phyloP scores from a whole-genome alignment of 1,284 basidiomycete genomes.

The Boletus nobilissimus region DNA sequence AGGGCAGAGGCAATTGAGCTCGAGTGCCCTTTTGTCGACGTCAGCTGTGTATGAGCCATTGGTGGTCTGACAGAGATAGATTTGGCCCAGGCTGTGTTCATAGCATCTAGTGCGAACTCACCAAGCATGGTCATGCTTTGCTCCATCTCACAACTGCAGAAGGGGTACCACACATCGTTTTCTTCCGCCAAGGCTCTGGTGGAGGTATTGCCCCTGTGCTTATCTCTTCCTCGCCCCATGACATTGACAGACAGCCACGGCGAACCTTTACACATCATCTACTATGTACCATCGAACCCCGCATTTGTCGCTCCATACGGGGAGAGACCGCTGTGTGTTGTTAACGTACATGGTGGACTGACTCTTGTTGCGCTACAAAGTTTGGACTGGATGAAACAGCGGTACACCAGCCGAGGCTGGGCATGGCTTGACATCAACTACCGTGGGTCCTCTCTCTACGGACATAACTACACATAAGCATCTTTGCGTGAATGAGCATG shows the following conservation, averaged over 20 bases:
- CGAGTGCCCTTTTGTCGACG: conserved; percentile 11
- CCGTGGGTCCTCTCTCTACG: conserved; percentile 11
- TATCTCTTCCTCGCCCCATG: conserved; percentile 7
- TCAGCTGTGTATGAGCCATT: conserved; percentile 8
- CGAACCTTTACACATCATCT: conserved; percentile 10
- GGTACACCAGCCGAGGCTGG: conserved; percentile 17
- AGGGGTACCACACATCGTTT: neutral
- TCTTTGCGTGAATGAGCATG: neutral
- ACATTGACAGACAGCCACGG: neutral
- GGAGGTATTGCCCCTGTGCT: neutral
- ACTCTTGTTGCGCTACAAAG: conserved; percentile 3
- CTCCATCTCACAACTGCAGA: neutral
- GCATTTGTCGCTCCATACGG: neutral
- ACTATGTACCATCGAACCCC: conserved; percentile 8
- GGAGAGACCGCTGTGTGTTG: conserved; percentile 4
- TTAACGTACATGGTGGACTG: conserved; percentile 12
- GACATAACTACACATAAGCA: conserved; percentile 9
- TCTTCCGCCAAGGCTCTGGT: neutral
- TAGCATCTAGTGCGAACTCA: neutral
- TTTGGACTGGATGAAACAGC: conserved; percentile 9
- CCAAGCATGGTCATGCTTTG: conserved; percentile 6
- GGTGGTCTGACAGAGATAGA: neutral
- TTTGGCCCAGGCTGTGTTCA: conserved; percentile 8
- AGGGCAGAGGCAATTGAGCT: conserved; percentile 4
- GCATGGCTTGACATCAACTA: conserved; percentile 19